Base-by-base conservation (phyloP, 768 basidiomycete genomes). In the Mrakia hoshinonis region DNA sequence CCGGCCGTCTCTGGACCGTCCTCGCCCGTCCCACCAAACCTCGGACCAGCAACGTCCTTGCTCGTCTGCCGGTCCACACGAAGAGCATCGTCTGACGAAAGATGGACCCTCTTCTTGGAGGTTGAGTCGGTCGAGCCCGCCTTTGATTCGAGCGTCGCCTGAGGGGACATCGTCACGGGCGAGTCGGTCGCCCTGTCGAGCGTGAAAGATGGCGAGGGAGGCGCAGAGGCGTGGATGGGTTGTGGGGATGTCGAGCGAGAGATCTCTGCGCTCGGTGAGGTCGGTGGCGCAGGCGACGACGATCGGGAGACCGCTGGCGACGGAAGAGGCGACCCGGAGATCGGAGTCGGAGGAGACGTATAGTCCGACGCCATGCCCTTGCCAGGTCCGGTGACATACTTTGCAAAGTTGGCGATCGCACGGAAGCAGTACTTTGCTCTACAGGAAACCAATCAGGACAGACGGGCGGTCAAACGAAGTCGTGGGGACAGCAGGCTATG, bases 321-420 rank as follows among this genome's bases (percentile, higher is more conserved):
- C 20, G 46, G n/a, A 22, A 52, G 24, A 34, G 52, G 31, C 29
- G 58, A 51, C 20, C 51, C 36, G 24, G 60, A 22, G 47, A 31
- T 49, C 38, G 66, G 48, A 22, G 52, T 61, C 5, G 58, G 58
- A 34, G 58, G 58, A 20, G 58, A 60, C 29, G 58, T 60, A 36
- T 60, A 60, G 58, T 34, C 26, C 4, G 58, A 31, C 20, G 31
- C 55, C 51, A 29, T 43, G 11, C 4, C 24, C 29, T 62, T 1
- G 1, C 34, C 75, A 2, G 76, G 73, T 22, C 77, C 75, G 3
- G 80, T 80, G 43, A 79, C 78, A 58, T 75, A 80, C 60, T 79
- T 74, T 38, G 78, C 78, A 70, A 82, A 83, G 18, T 77, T 77
- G 5, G 81, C 78, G 47, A 82, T 81, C 13, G 67, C 49, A 20